phyloP scores from a whole-genome alignment of 2,329 filamentous ascomycete genomes.

The Talaromyces atroroseus region DNA sequence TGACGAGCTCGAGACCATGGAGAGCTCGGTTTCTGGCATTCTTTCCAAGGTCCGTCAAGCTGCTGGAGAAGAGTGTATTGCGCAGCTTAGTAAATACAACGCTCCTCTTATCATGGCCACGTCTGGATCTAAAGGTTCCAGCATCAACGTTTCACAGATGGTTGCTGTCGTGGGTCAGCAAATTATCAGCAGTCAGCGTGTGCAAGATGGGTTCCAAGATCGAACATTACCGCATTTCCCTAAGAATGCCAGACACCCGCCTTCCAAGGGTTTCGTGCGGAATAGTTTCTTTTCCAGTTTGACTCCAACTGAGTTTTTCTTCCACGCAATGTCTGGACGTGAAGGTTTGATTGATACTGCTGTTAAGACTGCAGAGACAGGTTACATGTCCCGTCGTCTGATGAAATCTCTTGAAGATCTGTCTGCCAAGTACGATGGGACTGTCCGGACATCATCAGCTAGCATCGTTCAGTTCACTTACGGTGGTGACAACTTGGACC shows the following conservation, averaged over 20 bases:
- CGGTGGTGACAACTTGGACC: constrained; percentile 90
- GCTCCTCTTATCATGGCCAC: constrained; percentile 94
- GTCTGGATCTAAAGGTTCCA: constrained; percentile 92
- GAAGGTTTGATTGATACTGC: constrained; percentile 98
- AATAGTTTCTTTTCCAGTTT: constrained; percentile 97
- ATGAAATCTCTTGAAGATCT: constrained; percentile 98
- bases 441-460: constrained; percentile 82
- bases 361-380: constrained; percentile 97
- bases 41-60: constrained; percentile 86
- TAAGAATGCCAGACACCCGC: constrained; percentile 86
- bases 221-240: constrained; percentile 91
- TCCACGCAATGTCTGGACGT: constrained; percentile 96
- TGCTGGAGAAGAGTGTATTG: constrained; percentile 85
- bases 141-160: constrained; percentile 99
- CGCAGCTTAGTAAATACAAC: constrained; percentile 84
- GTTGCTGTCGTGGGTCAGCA: constrained; percentile 95
- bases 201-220: constrained; percentile 93
- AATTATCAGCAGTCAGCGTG: constrained; percentile 90
- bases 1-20: constrained; percentile 84
- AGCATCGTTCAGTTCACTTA: constrained; percentile 96
- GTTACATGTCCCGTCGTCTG: constrained; percentile 95
- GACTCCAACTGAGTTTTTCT: constrained; percentile 86
- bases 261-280: constrained; percentile 90
- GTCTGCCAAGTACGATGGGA: constrained; percentile 88
- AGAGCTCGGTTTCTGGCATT: constrained; percentile 84